Base-by-base conservation (phyloP, 768 basidiomycete genomes). In the Boletus rufocinnamomeus region DNA sequence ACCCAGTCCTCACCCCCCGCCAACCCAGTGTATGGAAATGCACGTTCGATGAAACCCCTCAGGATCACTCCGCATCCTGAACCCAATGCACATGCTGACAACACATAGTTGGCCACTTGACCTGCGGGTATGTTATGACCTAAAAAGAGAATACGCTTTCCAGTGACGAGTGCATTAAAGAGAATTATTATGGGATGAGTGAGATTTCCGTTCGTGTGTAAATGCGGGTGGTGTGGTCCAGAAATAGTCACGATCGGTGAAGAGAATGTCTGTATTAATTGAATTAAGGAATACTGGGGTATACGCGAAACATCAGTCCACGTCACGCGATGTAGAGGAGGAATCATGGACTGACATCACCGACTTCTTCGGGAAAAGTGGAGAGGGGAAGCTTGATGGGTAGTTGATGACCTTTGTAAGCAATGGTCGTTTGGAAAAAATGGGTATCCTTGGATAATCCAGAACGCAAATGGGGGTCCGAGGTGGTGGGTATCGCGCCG, bases 101-200 rank as follows among this genome's bases (percentile, higher is more conserved):
- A 80, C 7, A 99, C 97, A 70, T 92, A 93, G 63, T 83, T 87
- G 49, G 94, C 92, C 27, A 98, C 95, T 68, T 90, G 85, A 14
- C 91, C 89, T 1, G 96, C 95, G 37, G 95, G 92, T 62, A 89
- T 83, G 67, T 84, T 89, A 68, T 97, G 88, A 0, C 95, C 95
- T 54, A 98, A 76, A 75, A 98, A 98, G 62, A 98, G 88, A 62
- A 98, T 91, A n/a, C 95, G 88, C 66, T 98, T 97, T 52, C 91
- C 89, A 0, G 96, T 97, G 7, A 98, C 80, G 58, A 99, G 83
- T 4, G 95, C 97, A 72, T 99, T 99, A 79, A 96, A 95, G 3
- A 99, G 82, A 46, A 99, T 81, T 58, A 97, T 95, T 66, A 99
- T 87, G 2, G 97, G 95, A 67, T 95, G 95, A 0, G 97, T 99